Evolutionary conservation across 257 asterid species (phyloP), one percentile per base, ranked within the genome.

Genomic region (Coffea eugenioides): DNA sequence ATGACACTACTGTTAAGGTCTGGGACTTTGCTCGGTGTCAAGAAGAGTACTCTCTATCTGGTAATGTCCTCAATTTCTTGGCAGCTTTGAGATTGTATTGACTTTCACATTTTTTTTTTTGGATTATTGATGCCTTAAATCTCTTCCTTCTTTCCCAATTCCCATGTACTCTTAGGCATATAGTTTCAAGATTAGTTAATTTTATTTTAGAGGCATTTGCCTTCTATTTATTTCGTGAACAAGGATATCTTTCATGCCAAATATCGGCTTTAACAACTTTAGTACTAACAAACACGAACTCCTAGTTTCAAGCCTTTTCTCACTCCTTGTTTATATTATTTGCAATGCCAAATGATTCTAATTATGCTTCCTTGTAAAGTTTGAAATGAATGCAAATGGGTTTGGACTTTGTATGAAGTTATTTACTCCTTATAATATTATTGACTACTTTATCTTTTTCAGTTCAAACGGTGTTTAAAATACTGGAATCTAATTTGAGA

Each of bases 1-100:
- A 96, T 82, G 99, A 96, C 85, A 94, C 97, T 77, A 92, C 97
- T 54, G 97, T 96, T 76, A 96, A 96, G 88, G 98, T 96, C 78
- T 96, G 99, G 99, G 99, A 96, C 89, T 96, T 96, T n/a, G 99
- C 99, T n/a, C 90, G 98, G 89, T 94, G 97, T 87, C 99, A 92
- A 85, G 99, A 96, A 88, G 99, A 96, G 82, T 90, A 95, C 77
- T 94, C 96, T 69, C 85, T 96, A 87, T 83, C 97, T 84, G 99
- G 99, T 95, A 93, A 95, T 92, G 98, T 93, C 81, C 78, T 88
- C 87, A 73, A 82, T 75, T 80, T 62, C 81, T 74, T 65, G 70
- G 72, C 78, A 70, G 65, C 5, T 84, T 71, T 67, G 62, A 48
- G 79, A 54, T 80, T 70, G 51, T 67, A 62, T 57, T 79, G 71